phyloP scores from a whole-genome alignment of 2,329 filamentous ascomycete genomes.

The Monilinia aucupariae region DNA sequence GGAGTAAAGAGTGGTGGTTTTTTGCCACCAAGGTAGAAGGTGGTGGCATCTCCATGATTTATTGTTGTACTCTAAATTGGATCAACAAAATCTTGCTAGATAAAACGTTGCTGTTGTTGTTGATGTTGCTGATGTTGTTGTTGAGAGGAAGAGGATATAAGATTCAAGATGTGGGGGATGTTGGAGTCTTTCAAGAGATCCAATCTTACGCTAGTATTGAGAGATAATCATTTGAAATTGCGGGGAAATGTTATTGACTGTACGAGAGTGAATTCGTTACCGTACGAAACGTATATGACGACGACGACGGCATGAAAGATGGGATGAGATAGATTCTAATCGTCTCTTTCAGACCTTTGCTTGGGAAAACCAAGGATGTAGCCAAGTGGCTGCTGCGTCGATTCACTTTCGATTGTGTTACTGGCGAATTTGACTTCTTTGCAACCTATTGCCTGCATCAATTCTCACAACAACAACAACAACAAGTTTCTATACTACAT shows the following conservation, averaged over 20 bases:
- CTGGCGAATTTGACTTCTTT: too few species aligned
- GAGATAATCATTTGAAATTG: background rate
- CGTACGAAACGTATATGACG: too few species aligned
- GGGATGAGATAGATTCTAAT: too few species aligned
- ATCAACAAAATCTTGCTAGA: too few species aligned
- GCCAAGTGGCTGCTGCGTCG: background rate
- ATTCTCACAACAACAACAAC: too few species aligned
- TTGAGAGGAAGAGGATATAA: background rate
- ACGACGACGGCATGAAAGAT: too few species aligned
- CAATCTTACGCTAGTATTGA: background rate
- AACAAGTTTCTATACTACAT: too few species aligned
- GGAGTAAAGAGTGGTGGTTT: background rate
- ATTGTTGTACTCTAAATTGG: background rate
- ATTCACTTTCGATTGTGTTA: background rate
- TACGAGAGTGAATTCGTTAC: background rate
- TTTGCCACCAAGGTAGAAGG: background rate
- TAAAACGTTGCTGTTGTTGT: background rate
- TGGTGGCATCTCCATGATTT: background rate
- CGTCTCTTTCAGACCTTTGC: rapidly evolving
- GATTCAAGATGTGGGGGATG: background rate
- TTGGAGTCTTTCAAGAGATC: background rate
- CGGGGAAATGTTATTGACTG: background rate
- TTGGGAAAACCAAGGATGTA: background rate
- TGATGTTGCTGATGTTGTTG: background rate
- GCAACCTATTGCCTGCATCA: too few species aligned